A percentile compares a stretch with the other conserved stretches of the same genome.
Evolutionary conservation across 2,329 filamentous ascomycete genomes (phyloP).

Genomic region (Sporothrix schenckii): DNA sequence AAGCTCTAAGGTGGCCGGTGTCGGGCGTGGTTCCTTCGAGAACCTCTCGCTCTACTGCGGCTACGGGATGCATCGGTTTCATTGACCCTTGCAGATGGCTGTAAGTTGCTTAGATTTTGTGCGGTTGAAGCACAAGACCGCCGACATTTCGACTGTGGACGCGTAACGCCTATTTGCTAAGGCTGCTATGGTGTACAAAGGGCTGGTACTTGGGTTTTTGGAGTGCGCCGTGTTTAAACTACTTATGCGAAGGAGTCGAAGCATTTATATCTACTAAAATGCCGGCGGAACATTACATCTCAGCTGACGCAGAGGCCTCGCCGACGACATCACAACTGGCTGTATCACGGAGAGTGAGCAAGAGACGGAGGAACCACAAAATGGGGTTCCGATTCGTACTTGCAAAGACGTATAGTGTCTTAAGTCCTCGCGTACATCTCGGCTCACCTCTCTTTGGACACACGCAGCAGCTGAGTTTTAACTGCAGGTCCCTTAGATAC

Average conservation of each 20-base stretch:
- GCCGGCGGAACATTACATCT: neutral
- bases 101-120: neutral
- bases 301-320: neutral
- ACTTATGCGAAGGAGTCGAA: neutral
- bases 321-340: neutral
- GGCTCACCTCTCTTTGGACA: neutral
- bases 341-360: neutral
- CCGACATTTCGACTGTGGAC: neutral
- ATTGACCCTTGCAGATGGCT: constrained; percentile 63
- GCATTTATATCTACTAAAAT: too few species aligned
- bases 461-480: neutral
- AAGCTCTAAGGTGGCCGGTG: constrained; percentile 50
- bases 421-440: neutral
- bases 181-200: neutral
- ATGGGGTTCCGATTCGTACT: neutral
- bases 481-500: neutral
- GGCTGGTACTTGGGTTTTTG: neutral
- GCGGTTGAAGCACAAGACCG: neutral
- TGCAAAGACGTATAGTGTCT: neutral
- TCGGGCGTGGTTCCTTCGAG: constrained; percentile 65
- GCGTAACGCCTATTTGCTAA: neutral
- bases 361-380: neutral
- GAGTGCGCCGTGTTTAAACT: neutral
- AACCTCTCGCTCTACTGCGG: constrained; percentile 65
- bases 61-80: constrained; percentile 56